Conservation (phyloP, 345 rosid genomes). For the Corchorus olitorius region DNA sequence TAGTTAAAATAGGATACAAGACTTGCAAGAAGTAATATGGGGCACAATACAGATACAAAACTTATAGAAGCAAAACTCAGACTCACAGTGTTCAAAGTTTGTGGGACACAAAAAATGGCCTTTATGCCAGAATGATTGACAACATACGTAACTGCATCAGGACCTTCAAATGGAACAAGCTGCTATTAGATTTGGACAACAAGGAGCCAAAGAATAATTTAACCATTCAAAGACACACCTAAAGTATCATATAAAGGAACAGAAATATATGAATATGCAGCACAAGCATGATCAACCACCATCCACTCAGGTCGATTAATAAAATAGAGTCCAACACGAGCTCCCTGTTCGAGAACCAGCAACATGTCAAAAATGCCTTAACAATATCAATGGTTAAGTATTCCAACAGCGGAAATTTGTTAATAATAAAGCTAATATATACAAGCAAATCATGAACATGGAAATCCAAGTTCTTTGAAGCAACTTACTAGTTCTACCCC, state of each 20-base stretch:
- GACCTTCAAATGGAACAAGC: conserved; percentile 52
- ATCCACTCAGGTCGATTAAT: conserved; percentile 92
- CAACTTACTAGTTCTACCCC: conserved; percentile 61
- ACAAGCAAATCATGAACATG: conserved; percentile 2
- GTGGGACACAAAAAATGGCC: conserved; percentile 82
- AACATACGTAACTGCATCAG: conserved; percentile 78
- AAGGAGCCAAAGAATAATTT: not conserved
- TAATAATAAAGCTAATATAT: not conserved
- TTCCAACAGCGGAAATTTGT: not conserved
- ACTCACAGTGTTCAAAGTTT: conserved; percentile 76
- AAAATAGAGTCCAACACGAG: conserved; percentile 68
- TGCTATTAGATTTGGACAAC: conserved; percentile 21
- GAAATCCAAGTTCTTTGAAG: conserved; percentile 14
- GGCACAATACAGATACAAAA: not conserved
- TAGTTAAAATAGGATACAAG: conserved; percentile 5
- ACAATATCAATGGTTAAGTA: not conserved
- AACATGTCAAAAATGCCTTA: conserved; percentile 16
- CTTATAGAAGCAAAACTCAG: conserved; percentile 24
- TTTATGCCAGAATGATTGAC: conserved; percentile 75
- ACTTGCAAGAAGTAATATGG: not conserved
- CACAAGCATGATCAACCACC: conserved; percentile 91
- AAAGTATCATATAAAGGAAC: conserved; percentile 95
- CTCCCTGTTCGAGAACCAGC: conserved; percentile 60
- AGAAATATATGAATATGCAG: conserved; percentile 86
- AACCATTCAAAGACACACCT: conserved; percentile 46